A percentile compares a stretch with the other conserved stretches of the same genome.
Evolutionary conservation across 176 grass and related monocot genomes (phyloP).

Genomic region (Hsuehochloa calcarea): DNA sequence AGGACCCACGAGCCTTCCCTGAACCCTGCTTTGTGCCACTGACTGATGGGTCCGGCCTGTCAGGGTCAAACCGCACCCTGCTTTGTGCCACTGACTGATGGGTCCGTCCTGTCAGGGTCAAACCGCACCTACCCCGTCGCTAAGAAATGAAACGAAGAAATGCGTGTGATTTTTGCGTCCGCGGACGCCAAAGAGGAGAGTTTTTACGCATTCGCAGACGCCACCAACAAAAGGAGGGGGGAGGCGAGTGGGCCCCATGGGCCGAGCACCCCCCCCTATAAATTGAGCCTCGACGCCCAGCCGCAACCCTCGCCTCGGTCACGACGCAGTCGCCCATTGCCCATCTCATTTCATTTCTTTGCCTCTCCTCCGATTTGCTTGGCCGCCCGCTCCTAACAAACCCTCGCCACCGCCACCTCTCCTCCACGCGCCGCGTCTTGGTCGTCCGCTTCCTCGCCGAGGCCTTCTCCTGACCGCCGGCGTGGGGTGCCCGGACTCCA

Average conservation of each 20-base stretch:
- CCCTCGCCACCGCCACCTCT: not conserved
- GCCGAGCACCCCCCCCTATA: slow-evolving; percentile 20
- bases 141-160: not conserved
- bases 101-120: not conserved
- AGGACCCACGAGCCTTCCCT: not conserved
- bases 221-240: not conserved
- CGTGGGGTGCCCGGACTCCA: slow-evolving; percentile 70
- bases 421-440: not conserved
- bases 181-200: not conserved
- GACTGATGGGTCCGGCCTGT: not conserved
- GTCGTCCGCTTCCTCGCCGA: too few relatives aligned
- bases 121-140: slow-evolving; percentile 12
- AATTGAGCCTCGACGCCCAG: not conserved
- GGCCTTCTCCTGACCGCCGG: slow-evolving; percentile 61
- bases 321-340: slow-evolving; percentile 26
- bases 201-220: not conserved
- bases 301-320: slow-evolving; percentile 30
- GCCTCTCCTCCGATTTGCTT: not conserved
- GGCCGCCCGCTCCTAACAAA: not conserved
- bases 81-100: not conserved
- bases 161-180: not conserved
- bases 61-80: slow-evolving; percentile 22
- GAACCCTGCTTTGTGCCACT: not conserved
- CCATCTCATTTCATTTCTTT: not conserved
- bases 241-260: not conserved